Evolutionary conservation across 305 asterid species (phyloP).

Genomic region (Solanum hybrid): DNA sequence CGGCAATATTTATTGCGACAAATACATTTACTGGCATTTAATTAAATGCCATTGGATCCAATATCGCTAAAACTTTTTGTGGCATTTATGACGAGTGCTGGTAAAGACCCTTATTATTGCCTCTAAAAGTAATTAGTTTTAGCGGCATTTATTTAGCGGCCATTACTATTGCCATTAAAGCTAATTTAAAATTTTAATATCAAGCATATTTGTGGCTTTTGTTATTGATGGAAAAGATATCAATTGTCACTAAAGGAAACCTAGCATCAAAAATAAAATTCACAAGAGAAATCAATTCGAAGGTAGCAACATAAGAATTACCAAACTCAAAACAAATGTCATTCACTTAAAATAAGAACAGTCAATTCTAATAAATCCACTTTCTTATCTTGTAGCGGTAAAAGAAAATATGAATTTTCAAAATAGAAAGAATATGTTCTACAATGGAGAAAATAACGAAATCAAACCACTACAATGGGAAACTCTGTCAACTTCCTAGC

Average conservation of each 20-base stretch:
- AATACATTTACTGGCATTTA: too few relatives aligned
- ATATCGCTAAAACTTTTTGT: too few relatives aligned
- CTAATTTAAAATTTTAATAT: too few relatives aligned
- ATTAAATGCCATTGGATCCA: too few relatives aligned
- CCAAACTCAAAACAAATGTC: not conserved
- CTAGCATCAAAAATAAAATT: not conserved
- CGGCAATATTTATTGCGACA: too few relatives aligned
- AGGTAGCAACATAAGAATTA: not conserved
- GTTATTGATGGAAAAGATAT: not conserved
- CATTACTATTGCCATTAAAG: not conserved
- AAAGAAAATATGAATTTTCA: not conserved
- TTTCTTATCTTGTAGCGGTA: not conserved
- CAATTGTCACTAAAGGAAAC: not conserved
- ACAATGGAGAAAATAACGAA: not conserved
- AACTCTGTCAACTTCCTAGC: not conserved
- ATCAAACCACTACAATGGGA: not conserved
- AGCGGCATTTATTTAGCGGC: not conserved
- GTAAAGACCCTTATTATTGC: not conserved
- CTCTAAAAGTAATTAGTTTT: not conserved
- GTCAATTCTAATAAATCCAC: not conserved
- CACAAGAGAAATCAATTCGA: not conserved
- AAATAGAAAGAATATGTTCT: not conserved
- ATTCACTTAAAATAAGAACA: not conserved
- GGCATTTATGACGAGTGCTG: not conserved
- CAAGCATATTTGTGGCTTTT: not conserved